phyloP scores from a whole-genome alignment of 345 rosid species.

The Salix suchowensis region DNA sequence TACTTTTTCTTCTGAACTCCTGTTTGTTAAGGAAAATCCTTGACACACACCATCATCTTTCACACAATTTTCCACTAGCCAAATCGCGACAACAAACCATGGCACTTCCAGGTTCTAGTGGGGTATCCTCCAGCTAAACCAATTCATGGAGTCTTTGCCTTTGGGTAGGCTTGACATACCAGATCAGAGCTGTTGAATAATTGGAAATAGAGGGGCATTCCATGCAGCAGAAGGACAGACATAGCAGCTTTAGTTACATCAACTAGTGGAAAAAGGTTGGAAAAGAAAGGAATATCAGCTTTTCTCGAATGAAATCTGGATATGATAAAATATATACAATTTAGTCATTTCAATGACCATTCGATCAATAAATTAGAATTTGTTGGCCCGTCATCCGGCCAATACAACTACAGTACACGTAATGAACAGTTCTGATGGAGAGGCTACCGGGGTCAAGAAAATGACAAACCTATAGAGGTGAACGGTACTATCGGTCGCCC shows the following conservation, averaged over 20 bases:
- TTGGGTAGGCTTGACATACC: background rate
- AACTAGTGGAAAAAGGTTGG: background rate
- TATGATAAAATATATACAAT: background rate
- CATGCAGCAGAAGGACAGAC: background rate
- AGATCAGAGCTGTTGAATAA: background rate
- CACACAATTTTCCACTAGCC: background rate
- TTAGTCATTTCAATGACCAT: background rate
- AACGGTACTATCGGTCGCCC: background rate
- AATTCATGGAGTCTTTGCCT: background rate
- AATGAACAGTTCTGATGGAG: slow-evolving; percentile 7
- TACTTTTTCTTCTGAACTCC: too few relatives aligned
- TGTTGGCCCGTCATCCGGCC: slow-evolving; percentile 5
- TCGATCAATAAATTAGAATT: slow-evolving; percentile 6
- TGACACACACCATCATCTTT: too few relatives aligned
- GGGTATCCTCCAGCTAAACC: too few relatives aligned
- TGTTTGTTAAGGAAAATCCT: too few relatives aligned
- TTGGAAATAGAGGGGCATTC: background rate
- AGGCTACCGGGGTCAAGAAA: slow-evolving; percentile 5
- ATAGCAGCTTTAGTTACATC: background rate
- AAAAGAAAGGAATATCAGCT: background rate
- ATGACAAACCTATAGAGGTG: slow-evolving; percentile 22
- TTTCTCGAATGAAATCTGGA: background rate
- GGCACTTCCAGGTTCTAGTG: too few relatives aligned
- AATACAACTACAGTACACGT: background rate
- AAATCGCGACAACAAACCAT: background rate